A percentile compares a stretch with the other conserved stretches of the same genome.
Evolutionary conservation across 192 early-diverging fungal species (phyloP).

Genomic region (Oehlia diaphana): DNA sequence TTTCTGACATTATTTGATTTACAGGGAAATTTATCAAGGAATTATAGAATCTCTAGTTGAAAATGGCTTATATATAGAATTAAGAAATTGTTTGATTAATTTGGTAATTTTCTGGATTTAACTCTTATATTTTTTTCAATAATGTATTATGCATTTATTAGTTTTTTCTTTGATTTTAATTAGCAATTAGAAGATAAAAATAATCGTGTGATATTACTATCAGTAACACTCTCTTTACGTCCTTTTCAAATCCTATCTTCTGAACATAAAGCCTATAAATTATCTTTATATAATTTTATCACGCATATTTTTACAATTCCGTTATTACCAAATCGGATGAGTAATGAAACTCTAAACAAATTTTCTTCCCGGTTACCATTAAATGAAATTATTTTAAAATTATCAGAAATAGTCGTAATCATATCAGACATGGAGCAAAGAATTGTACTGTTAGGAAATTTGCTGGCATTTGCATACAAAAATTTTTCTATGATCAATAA

Average conservation of each 20-base stretch:
- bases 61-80: slow-evolving; percentile 27
- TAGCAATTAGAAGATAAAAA: slow-evolving; percentile 36
- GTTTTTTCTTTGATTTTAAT: slow-evolving; percentile 23
- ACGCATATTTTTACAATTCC: slow-evolving; percentile 54
- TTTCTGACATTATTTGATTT: not conserved
- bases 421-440: slow-evolving; percentile 21
- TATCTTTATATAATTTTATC: slow-evolving; percentile 37
- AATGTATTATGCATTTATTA: slow-evolving; percentile 3
- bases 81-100: slow-evolving; percentile 24
- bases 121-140: not conserved
- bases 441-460: slow-evolving; percentile 45
- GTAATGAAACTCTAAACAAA: slow-evolving; percentile 36
- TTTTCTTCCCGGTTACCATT: slow-evolving; percentile 44
- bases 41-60: not conserved
- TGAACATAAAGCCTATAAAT: not conserved
- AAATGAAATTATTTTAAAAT: slow-evolving; percentile 36
- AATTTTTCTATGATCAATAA: slow-evolving; percentile 28
- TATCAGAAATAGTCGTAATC: slow-evolving; percentile 27
- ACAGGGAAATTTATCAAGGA: not conserved
- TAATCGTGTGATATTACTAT: slow-evolving; percentile 17
- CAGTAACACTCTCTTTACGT: slow-evolving; percentile 29
- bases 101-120: slow-evolving; percentile 28
- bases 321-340: slow-evolving; percentile 46
- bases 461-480: slow-evolving; percentile 39
- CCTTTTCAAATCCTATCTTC: slow-evolving; percentile 26